A percentile compares a stretch with the other conserved stretches of the same genome.
phyloP scores from a whole-genome alignment of 768 basidiomycete genomes.

The Lactarius tabidus region DNA sequence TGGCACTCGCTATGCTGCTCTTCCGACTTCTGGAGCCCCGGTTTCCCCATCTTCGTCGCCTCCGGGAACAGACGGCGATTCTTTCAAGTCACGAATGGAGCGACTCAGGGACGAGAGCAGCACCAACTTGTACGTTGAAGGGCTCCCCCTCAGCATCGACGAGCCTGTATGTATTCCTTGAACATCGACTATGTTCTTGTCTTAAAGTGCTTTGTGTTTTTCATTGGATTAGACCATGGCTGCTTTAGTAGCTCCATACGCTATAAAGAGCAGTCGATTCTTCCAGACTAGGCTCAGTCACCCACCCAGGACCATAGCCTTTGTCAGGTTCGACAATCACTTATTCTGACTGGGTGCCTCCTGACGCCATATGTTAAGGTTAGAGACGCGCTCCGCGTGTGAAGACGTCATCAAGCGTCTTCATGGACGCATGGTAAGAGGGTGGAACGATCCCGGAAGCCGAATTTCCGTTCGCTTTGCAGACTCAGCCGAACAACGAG shows the following conservation, averaged over 20 bases:
- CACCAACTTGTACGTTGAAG: conserved; percentile 81
- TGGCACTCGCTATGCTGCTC: conserved; percentile 56
- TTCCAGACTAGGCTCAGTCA: conserved; percentile 76
- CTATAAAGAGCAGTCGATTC: conserved; percentile 71
- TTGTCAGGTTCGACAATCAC: conserved; percentile 55
- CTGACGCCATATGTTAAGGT: conserved; percentile 36
- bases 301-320: conserved; percentile 76
- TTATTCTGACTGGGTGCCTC: neutral
- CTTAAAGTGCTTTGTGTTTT: neutral
- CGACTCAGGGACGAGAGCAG: conserved; percentile 59
- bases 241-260: conserved; percentile 63
- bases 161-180: conserved; percentile 44
- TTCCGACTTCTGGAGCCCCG: conserved; percentile 19
- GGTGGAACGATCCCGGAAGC: conserved; percentile 72
- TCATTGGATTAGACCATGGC: conserved; percentile 46
- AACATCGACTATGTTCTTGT: neutral
- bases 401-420: conserved; percentile 74
- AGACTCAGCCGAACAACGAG: conserved; percentile 72
- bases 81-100: conserved; percentile 81
- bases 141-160: conserved; percentile 68
- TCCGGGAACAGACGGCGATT: conserved; percentile 27
- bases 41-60: conserved; percentile 16
- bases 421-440: conserved; percentile 76
- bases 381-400: conserved; percentile 67
- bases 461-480: conserved; percentile 78